Evolutionary conservation across 1,284 basidiomycete species (phyloP), one percentile per base, ranked within the genome.

Genomic region (Pyrrhoderma lamaoense): DNA sequence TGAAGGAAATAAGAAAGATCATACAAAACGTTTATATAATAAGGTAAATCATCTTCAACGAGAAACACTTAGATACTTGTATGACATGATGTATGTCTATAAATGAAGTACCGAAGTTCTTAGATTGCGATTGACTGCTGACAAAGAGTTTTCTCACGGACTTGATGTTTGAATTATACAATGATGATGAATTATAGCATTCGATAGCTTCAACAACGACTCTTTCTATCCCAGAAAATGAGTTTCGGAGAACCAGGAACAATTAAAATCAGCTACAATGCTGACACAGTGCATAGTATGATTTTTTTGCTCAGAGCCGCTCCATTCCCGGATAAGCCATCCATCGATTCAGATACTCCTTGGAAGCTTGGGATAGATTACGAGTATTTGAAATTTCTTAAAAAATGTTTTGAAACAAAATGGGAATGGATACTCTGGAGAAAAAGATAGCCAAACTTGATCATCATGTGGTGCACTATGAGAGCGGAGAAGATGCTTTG

Each of bases 281-380:
- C 22, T 19, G 19, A 19, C 13, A 19, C 21, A 8, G 47, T 49
- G 8, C 13, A 42, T 14, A 31, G 34, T 18, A 46, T 57, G 55
- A 47, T 55, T 27, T 42, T 31, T 4, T 42, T 56, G n/a, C 42
- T 52, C 8, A 53, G 42, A 19, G 38, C 45, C 3, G 46, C 55
- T 4, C 16, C 46, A n/a, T 37, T 56, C 19, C 57, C 53, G 3
- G 22, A 27, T 14, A 35, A 19, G 42, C 49, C 57, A 13, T 52
- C 56, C n/a, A 55, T 58, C 23, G 31, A 54, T 35, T 38, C 23
- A 3, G 18, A 36, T n/a, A 21, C 19, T 7, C 46, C 56, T 8
- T 53, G 56, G 51, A 49, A 46, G 11, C 40, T 59, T 8, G 56
- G 56, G 5, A 57, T 57, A 14, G 51, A 59, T 39, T 49, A 55